A percentile compares a stretch with the other conserved stretches of the same genome.
phyloP scores from a whole-genome alignment of 306 rosid genomes.

The Pyrus pyrifolia region DNA sequence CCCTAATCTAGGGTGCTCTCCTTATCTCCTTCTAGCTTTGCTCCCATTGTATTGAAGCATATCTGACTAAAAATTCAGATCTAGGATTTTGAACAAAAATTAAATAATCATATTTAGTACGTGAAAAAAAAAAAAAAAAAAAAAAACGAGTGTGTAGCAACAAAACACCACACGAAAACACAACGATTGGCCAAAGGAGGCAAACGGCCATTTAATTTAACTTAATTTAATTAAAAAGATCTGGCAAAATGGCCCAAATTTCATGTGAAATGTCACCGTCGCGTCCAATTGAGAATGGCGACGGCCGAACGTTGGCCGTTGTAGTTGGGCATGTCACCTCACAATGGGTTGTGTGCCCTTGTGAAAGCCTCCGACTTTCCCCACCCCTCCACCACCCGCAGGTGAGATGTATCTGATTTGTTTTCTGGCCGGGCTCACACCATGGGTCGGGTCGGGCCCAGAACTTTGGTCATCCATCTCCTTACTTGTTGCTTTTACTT shows the following conservation, averaged over 20 bases:
- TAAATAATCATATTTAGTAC: not conserved
- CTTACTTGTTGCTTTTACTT: not conserved
- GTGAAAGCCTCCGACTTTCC: not conserved
- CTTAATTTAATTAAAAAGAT: not conserved
- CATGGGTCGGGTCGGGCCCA: constrained; percentile 23
- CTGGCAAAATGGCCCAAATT: constrained; percentile 15
- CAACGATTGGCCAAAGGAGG: not conserved
- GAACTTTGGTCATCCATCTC: constrained; percentile 6
- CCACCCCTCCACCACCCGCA: constrained; percentile 29
- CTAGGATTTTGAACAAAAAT: not conserved
- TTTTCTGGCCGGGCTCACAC: constrained; percentile 42
- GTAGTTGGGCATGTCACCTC: constrained; percentile 22
- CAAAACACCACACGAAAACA: not conserved
- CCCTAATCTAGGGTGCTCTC: not conserved
- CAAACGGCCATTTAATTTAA: not conserved
- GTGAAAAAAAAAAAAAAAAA: not conserved
- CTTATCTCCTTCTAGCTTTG: not conserved
- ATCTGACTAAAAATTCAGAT: not conserved
- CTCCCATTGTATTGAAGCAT: not conserved
- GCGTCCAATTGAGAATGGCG: constrained; percentile 26
- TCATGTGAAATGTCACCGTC: constrained; percentile 39
- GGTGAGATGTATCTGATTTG: constrained; percentile 39
- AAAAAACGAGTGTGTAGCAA: not conserved
- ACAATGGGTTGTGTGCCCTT: constrained; percentile 37
- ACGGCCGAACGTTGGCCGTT: constrained; percentile 30